phyloP scores from a whole-genome alignment of 176 grass and related monocot species.

The Dendrocalamus sinicus region DNA sequence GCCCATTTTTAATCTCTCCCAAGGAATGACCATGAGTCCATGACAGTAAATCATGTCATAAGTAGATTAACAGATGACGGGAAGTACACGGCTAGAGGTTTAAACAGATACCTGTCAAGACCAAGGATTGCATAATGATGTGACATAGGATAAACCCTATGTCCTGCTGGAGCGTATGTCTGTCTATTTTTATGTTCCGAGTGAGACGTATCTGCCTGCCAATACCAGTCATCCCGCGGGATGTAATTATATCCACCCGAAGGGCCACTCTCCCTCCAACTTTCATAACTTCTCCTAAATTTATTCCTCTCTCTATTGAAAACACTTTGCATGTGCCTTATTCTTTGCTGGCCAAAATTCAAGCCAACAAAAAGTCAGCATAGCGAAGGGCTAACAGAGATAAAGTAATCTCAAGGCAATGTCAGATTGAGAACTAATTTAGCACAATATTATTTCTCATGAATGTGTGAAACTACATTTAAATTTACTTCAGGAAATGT shows the following conservation, averaged over 20 bases:
- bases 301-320: slow-evolving; percentile 96
- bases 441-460: slow-evolving; percentile 24
- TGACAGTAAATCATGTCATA: slow-evolving; percentile 31
- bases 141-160: slow-evolving; percentile 77
- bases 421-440: neutral
- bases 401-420: slow-evolving; percentile 8
- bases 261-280: slow-evolving; percentile 83
- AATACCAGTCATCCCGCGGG: slow-evolving; percentile 98
- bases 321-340: slow-evolving; percentile 96
- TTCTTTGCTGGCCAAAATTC: slow-evolving; percentile 68
- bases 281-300: slow-evolving; percentile 73
- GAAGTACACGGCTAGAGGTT: slow-evolving; percentile 10
- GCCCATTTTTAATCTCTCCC: neutral
- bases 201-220: slow-evolving; percentile 69
- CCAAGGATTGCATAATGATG: slow-evolving; percentile 90
- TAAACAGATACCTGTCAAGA: slow-evolving; percentile 80
- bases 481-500: slow-evolving; percentile 6
- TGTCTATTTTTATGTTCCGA: slow-evolving; percentile 59
- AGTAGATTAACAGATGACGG: slow-evolving; percentile 42
- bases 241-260: slow-evolving; percentile 82
- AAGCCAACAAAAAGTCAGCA: slow-evolving; percentile 38
- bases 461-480: neutral
- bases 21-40: slow-evolving; percentile 22
- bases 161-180: slow-evolving; percentile 48
- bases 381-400: slow-evolving; percentile 11